Evolutionary conservation across 805 yeast species (phyloP).

Genomic region (Zygosaccharomyces lentus): DNA sequence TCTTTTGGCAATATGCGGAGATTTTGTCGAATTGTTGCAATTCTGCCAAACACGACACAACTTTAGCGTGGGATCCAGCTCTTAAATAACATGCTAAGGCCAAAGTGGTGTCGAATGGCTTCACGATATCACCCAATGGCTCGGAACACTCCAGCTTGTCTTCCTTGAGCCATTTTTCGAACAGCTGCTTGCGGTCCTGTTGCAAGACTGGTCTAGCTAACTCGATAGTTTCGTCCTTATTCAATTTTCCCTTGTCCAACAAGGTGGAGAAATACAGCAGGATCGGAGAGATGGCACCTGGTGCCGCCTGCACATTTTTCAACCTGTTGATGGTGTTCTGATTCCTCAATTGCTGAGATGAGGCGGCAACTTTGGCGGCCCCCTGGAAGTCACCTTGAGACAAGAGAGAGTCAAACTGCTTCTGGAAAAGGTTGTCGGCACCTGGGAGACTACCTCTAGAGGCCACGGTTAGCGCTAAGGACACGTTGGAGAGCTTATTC

Average conservation of each 20-base stretch:
- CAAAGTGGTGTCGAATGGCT: constrained; percentile 76
- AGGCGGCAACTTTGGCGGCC: constrained; percentile 97
- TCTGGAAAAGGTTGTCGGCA: constrained; percentile 85
- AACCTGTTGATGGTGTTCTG: constrained; percentile 90
- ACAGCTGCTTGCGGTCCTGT: constrained; percentile 87
- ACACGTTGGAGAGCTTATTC: constrained; percentile 78
- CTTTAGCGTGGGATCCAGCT: constrained; percentile 79
- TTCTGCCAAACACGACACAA: constrained; percentile 88
- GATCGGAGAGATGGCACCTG: constrained; percentile 93
- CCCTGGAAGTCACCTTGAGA: constrained; percentile 80
- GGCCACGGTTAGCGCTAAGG: constrained; percentile 81
- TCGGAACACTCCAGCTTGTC: constrained; percentile 93
- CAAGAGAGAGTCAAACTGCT: constrained; percentile 84
- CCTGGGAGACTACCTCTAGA: constrained; percentile 97
- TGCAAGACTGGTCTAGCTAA: constrained; percentile 92
- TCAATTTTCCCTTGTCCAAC: constrained; percentile 87
- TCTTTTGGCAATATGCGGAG: constrained; percentile 87
- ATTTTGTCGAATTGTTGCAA: constrained; percentile 95
- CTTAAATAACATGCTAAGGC: constrained; percentile 89
- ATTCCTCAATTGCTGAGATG: constrained; percentile 88
- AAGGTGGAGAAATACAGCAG: constrained; percentile 87
- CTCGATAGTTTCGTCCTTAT: constrained; percentile 90
- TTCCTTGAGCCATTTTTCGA: constrained; percentile 95
- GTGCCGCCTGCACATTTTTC: constrained; percentile 84
- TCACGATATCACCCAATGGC: constrained; percentile 93